Conservation (phyloP, 1,284 basidiomycete species). For the Cutaneotrichosporon dermatis region DNA sequence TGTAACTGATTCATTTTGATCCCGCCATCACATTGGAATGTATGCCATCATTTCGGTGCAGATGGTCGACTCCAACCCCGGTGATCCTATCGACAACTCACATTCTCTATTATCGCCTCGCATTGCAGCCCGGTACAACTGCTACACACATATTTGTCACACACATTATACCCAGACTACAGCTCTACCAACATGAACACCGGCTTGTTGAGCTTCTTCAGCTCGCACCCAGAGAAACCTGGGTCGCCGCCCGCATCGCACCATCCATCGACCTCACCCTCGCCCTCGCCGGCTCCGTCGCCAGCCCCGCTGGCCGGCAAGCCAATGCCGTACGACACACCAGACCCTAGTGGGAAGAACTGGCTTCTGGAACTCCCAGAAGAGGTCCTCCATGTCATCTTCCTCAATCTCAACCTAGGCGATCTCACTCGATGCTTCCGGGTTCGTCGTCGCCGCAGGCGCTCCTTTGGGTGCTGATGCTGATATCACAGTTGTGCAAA, state of each 20-base stretch:
- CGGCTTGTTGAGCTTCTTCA: background rate
- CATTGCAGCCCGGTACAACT: no score
- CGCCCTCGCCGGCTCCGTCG: background rate
- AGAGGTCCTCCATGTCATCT: conserved; percentile 34
- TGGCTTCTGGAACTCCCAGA: conserved; percentile 23
- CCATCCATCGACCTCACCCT: no score
- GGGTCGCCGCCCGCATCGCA: no score
- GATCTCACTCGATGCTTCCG: conserved; percentile 21
- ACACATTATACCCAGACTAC: no score
- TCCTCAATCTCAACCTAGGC: conserved; percentile 15
- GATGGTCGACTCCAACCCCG: no score
- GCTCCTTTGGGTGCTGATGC: background rate
- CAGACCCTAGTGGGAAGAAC: conserved; percentile 3
- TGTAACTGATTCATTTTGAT: background rate
- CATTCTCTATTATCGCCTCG: no score
- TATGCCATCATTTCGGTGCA: no score
- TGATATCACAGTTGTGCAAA: conserved; percentile 7
- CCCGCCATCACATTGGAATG: background rate
- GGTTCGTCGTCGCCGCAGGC: conserved; percentile 17
- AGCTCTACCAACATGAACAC: background rate
- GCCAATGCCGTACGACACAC: conserved; percentile 4
- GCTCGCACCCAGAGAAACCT: no score
- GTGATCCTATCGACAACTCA: no score
- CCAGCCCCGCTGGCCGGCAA: background rate
- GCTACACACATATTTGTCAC: no score